phyloP scores from a whole-genome alignment of 2,329 filamentous ascomycete species.

The Xenoacremonium recifei region DNA sequence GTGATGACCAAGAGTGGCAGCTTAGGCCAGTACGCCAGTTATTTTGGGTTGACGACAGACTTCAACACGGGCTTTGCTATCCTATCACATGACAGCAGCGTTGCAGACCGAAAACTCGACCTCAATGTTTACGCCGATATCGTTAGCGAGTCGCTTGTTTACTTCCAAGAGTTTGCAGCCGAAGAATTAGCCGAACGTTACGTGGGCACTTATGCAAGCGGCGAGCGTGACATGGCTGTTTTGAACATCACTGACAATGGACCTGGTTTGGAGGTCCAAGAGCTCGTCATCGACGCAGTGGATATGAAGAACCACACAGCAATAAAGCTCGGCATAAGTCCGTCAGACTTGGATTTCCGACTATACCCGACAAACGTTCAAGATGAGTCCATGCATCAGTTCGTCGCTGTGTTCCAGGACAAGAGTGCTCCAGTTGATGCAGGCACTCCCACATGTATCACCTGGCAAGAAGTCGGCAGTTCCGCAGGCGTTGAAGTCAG shows the following conservation, averaged over 20 bases:
- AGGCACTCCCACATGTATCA: constrained; percentile 35
- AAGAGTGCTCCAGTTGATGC: constrained; percentile 26
- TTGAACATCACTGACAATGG: constrained; percentile 19
- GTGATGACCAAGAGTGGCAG: constrained; percentile 26
- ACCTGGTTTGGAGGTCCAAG: constrained; percentile 24
- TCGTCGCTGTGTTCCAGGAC: constrained; percentile 31
- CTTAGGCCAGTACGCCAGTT: constrained; percentile 27
- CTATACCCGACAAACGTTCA: constrained; percentile 31
- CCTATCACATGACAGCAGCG: constrained; percentile 29
- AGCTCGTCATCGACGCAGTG: constrained; percentile 8
- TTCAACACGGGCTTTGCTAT: constrained; percentile 30
- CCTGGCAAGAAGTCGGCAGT: constrained; percentile 24
- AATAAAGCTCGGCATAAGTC: constrained; percentile 15
- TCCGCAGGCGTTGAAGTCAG: constrained; percentile 3
- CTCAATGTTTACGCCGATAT: constrained; percentile 34
- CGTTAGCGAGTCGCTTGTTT: constrained; percentile 20
- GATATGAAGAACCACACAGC: constrained; percentile 20
- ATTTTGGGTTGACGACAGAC: constrained; percentile 16
- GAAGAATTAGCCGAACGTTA: constrained; percentile 13
- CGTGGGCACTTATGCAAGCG: constrained; percentile 4
- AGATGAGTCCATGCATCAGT: constrained; percentile 20
- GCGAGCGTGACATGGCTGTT: not conserved
- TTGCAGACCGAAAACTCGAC: constrained; percentile 22
- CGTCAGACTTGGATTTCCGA: constrained; percentile 24
- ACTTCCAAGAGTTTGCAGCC: constrained; percentile 9